Evolutionary conservation across 352 stramenopile genomes (phyloP).

Genomic region (Pythium coloratum): DNA sequence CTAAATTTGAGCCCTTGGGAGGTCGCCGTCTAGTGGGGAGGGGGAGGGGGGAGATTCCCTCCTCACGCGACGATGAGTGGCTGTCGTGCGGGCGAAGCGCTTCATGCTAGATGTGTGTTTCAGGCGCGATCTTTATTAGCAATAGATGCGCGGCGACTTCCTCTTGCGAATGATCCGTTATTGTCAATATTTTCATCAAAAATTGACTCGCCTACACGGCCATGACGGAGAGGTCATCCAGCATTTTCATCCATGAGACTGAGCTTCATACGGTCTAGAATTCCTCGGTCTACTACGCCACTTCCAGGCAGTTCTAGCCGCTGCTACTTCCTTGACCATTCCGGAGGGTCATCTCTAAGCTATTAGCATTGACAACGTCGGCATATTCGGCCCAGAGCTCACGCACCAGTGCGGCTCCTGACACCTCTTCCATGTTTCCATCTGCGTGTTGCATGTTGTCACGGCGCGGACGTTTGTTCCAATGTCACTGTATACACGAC

Average conservation of each 20-base stretch:
- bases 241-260: slow-evolving; percentile 3
- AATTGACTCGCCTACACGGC: background rate
- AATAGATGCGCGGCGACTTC: background rate
- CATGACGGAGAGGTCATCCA: slow-evolving; percentile 1
- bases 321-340: background rate
- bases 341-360: background rate
- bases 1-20: background rate
- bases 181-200: background rate
- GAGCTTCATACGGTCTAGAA: background rate
- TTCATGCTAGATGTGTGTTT: background rate
- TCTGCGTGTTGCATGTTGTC: slow-evolving; percentile 5
- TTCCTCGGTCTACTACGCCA: background rate
- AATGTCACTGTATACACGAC: background rate
- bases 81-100: slow-evolving; percentile 1
- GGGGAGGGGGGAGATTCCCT: background rate
- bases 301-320: background rate
- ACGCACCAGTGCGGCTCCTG: background rate
- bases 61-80: slow-evolving; percentile 5
- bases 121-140: background rate
- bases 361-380: background rate
- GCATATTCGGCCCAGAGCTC: background rate
- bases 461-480: background rate
- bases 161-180: slow-evolving; percentile 5
- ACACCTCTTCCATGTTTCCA: slow-evolving; percentile 8
- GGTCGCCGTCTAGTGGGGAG: slow-evolving; percentile 5